Evolutionary conservation across 2,329 filamentous ascomycete species (phyloP).

Genomic region (Phoma sp.): DNA sequence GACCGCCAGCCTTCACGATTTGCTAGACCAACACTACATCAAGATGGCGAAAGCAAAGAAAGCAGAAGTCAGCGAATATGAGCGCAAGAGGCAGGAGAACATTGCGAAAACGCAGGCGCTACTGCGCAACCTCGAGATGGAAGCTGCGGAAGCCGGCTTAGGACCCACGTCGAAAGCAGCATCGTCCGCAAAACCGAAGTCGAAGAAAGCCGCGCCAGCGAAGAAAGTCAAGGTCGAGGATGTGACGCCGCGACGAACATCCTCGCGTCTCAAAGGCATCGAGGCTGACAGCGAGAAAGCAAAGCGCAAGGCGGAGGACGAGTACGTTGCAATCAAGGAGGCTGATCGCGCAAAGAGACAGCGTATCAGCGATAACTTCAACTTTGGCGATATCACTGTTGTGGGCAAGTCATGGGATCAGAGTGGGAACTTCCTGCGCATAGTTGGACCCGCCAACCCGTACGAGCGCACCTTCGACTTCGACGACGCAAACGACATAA

Average conservation of each 20-base stretch:
- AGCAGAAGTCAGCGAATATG: slow-evolving; percentile 79
- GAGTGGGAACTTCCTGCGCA: slow-evolving; percentile 70
- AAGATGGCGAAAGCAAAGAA: slow-evolving; percentile 52
- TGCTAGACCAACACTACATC: background rate
- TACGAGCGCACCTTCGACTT: slow-evolving; percentile 85
- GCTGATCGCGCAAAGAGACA: slow-evolving; percentile 68
- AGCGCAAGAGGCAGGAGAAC: slow-evolving; percentile 83
- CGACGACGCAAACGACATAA: slow-evolving; percentile 82
- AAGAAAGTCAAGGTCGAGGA: slow-evolving; percentile 67
- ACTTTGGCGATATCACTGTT: slow-evolving; percentile 78
- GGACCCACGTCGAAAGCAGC: slow-evolving; percentile 63
- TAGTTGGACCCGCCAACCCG: slow-evolving; percentile 76
- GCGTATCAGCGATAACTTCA: slow-evolving; percentile 72
- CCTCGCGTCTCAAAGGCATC: slow-evolving; percentile 68
- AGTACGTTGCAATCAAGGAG: slow-evolving; percentile 64
- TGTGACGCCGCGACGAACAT: slow-evolving; percentile 64
- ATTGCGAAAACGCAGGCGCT: slow-evolving; percentile 86
- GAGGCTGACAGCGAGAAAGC: slow-evolving; percentile 72
- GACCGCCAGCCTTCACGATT: background rate
- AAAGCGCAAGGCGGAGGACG: slow-evolving; percentile 73
- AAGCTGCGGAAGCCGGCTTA: slow-evolving; percentile 72
- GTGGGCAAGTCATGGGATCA: slow-evolving; percentile 79
- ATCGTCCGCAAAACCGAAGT: slow-evolving; percentile 55
- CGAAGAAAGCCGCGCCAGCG: slow-evolving; percentile 51
- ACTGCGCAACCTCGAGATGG: slow-evolving; percentile 75